phyloP scores from a whole-genome alignment of 306 rosid genomes.

The Prunus armeniaca region DNA sequence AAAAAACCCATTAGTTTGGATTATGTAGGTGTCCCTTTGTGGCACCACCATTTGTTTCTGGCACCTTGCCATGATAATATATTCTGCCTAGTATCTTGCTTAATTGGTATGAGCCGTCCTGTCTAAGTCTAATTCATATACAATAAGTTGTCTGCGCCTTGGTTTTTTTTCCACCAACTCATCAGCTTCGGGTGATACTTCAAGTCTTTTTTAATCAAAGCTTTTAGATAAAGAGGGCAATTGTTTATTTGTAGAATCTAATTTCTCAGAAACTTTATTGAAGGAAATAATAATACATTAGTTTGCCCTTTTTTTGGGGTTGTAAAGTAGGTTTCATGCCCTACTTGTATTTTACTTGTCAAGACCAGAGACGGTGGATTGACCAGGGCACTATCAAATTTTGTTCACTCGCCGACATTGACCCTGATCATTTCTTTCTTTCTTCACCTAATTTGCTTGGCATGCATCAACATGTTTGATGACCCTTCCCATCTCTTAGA shows the following conservation, averaged over 20 bases:
- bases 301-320: too few species aligned
- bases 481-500: slow-evolving; percentile 11
- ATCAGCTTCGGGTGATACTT: neutral
- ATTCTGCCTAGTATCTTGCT: slow-evolving; percentile 13
- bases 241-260: neutral
- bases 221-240: neutral
- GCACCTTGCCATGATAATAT: slow-evolving; percentile 10
- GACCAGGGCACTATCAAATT: slow-evolving; percentile 34
- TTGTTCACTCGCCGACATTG: slow-evolving; percentile 35
- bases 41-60: slow-evolving; percentile 23
- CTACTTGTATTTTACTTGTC: too few species aligned
- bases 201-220: neutral
- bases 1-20: slow-evolving; percentile 25
- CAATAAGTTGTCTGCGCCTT: neutral
- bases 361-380: slow-evolving; percentile 19
- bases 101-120: slow-evolving; percentile 19
- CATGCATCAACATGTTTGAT: neutral
- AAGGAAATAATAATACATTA: too few species aligned
- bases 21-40: slow-evolving; percentile 23
- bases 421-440: slow-evolving; percentile 18
- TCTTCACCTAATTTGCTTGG: slow-evolving; percentile 31
- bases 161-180: neutral
- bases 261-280: neutral
- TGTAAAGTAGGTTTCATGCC: too few species aligned
- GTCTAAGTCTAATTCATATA: neutral